Conservation (phyloP, 2,329 filamentous ascomycete species). For the Ophiosphaerella herpotricha region DNA sequence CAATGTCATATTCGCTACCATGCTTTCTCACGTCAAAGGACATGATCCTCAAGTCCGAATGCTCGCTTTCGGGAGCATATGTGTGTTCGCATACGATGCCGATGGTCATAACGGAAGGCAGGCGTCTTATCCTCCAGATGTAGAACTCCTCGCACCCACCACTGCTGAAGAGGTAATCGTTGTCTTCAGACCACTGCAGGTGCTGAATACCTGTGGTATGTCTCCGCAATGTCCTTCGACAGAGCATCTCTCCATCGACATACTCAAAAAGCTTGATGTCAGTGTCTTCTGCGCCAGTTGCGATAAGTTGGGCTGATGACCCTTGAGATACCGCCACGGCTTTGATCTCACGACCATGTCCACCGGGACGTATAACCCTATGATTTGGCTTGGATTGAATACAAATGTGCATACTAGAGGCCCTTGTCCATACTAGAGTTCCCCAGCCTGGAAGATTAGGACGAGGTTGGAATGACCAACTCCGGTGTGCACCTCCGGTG, state of each 20-base stretch:
- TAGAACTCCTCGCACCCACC: constrained; percentile 86
- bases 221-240: constrained; percentile 69
- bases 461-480: constrained; percentile 63
- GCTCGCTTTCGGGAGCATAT: constrained; percentile 55
- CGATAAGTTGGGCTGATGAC: constrained; percentile 53
- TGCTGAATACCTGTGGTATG: constrained; percentile 86
- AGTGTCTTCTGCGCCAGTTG: constrained; percentile 73
- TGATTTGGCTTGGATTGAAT: constrained; percentile 49
- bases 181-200: constrained; percentile 71
- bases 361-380: constrained; percentile 65
- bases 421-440: constrained; percentile 76
- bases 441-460: constrained; percentile 41
- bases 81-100: constrained; percentile 58
- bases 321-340: constrained; percentile 55
- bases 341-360: constrained; percentile 87
- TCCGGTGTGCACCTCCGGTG: constrained; percentile 84
- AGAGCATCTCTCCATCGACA: constrained; percentile 43
- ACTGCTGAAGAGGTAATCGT: constrained; percentile 78
- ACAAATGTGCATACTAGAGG: constrained; percentile 57
- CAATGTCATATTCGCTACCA: constrained; percentile 59
- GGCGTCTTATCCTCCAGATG: constrained; percentile 70
- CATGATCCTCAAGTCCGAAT: constrained; percentile 77
- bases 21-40: constrained; percentile 66
- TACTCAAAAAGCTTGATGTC: constrained; percentile 74
- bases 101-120: constrained; percentile 57